Conservation (phyloP, 768 basidiomycete species). For the Phlegmacium glaucopus region DNA sequence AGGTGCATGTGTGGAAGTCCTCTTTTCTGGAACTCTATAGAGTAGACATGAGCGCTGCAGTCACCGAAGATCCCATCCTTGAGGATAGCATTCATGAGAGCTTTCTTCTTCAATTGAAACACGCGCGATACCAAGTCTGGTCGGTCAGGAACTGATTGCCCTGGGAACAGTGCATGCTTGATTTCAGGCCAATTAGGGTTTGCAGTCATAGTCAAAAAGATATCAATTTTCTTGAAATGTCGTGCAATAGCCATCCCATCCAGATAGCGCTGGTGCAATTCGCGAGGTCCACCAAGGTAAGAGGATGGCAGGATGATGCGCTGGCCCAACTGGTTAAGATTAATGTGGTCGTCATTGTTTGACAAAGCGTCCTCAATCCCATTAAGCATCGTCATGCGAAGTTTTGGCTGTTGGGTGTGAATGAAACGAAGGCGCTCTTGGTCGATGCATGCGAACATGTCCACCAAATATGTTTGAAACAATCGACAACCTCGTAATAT, state of each 20-base stretch:
- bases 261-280: conserved; percentile 42
- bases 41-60: conserved; percentile 39
- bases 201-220: conserved; percentile 51
- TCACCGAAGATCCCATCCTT: conserved; percentile 39
- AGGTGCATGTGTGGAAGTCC: conserved; percentile 53
- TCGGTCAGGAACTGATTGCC: conserved; percentile 36
- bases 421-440: conserved; percentile 32
- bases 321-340: conserved; percentile 29
- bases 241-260: conserved; percentile 44
- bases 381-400: conserved; percentile 30
- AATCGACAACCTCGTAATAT: conserved; percentile 33
- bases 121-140: conserved; percentile 49
- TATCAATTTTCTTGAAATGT: conserved; percentile 31
- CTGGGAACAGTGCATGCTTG: conserved; percentile 29
- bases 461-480: conserved; percentile 37
- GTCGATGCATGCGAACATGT: conserved; percentile 33
- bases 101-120: conserved; percentile 41
- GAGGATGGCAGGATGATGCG: conserved; percentile 38
- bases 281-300: conserved; percentile 34
- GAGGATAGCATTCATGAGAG: conserved; percentile 32
- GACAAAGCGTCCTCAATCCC: conserved; percentile 25
- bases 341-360: conserved; percentile 14
- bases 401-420: conserved; percentile 25
- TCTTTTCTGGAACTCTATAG: conserved; percentile 53
- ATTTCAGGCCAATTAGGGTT: conserved; percentile 54